phyloP scores from a whole-genome alignment of 352 stramenopile genomes.

The Phytophthora hibernalis region DNA sequence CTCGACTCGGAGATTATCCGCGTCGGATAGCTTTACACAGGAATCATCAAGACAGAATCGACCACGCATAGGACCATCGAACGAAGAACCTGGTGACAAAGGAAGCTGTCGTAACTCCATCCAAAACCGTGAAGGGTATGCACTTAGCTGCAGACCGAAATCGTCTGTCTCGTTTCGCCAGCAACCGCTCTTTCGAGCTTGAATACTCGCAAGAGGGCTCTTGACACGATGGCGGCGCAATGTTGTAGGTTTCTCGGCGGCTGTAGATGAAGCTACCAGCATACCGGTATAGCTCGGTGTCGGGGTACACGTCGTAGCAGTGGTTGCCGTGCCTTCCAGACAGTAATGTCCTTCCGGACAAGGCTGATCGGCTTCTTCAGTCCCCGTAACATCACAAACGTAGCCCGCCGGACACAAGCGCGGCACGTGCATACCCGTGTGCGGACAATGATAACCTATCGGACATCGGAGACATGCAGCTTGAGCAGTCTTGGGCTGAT shows the following conservation, averaged over 20 bases:
- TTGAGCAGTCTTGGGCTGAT: slow-evolving; percentile 87
- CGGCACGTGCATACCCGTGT: slow-evolving; percentile 93
- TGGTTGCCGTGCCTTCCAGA: slow-evolving; percentile 95
- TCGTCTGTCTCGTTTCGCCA: slow-evolving; percentile 96
- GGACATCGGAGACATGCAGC: slow-evolving; percentile 92
- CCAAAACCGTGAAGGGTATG: slow-evolving; percentile 91
- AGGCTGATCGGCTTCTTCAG: slow-evolving; percentile 90
- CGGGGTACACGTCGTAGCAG: slow-evolving; percentile 87
- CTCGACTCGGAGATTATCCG: slow-evolving; percentile 71
- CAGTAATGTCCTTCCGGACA: slow-evolving; percentile 97
- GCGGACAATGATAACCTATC: slow-evolving; percentile 95
- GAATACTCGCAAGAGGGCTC: slow-evolving; percentile 47
- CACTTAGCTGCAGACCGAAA: slow-evolving; percentile 94
- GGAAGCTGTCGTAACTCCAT: slow-evolving; percentile 93
- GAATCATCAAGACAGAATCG: slow-evolving; percentile 95
- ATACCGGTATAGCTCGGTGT: slow-evolving; percentile 49
- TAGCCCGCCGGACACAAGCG: slow-evolving; percentile 94
- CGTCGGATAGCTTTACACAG: slow-evolving; percentile 89
- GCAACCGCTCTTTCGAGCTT: slow-evolving; percentile 86
- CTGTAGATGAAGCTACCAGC: slow-evolving; percentile 38
- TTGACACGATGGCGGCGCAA: slow-evolving; percentile 43
- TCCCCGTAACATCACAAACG: slow-evolving; percentile 95
- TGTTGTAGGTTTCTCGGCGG: slow-evolving; percentile 50
- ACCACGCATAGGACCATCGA: slow-evolving; percentile 86
- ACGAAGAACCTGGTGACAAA: slow-evolving; percentile 70